These are phyloP conservation scores for Stromatinia cepivora DNA, from an alignment of 2,329 filamentous ascomycete species.

Conservation along the genomic window DNA sequence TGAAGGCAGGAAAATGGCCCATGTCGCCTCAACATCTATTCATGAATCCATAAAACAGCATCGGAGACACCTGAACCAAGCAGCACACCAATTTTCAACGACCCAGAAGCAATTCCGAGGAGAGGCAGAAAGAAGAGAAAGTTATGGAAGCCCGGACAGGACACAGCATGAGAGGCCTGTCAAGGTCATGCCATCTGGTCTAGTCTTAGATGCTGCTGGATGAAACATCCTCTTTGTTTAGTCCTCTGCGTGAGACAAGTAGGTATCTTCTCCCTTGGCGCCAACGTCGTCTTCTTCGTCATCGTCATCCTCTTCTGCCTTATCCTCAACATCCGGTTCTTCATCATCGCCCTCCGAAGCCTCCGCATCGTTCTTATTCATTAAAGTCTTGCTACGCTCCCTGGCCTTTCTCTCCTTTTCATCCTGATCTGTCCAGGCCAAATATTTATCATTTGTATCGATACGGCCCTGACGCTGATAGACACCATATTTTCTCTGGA, in stretches of 20 bases:
- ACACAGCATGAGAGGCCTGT: too few species aligned
- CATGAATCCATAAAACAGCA: too few species aligned
- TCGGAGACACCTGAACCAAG: too few species aligned
- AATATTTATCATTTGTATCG: not conserved
- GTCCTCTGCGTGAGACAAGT: not conserved
- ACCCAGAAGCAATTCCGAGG: not conserved
- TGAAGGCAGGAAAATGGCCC: not conserved
- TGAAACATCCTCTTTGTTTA: not conserved
- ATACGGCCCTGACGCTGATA: constrained; percentile 8
- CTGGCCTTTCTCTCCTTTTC: not conserved
- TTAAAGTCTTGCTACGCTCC: not conserved
- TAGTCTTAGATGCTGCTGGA: not conserved
- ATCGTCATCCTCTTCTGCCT: not conserved
- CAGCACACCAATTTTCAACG: not conserved
- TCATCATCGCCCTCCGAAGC: not conserved
- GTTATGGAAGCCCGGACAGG: not conserved
- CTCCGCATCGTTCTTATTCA: not conserved
- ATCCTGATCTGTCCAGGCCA: not conserved
- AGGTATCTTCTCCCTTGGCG: not conserved
- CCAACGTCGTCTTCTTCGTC: not conserved
- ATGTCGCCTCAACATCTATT: not conserved
- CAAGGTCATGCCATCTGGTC: not conserved
- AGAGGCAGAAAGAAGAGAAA: too few species aligned
- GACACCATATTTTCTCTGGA: not conserved
- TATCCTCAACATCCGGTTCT: not conserved